phyloP scores from a whole-genome alignment of 192 early-diverging fungal genomes.

The Phycomyces nitens region DNA sequence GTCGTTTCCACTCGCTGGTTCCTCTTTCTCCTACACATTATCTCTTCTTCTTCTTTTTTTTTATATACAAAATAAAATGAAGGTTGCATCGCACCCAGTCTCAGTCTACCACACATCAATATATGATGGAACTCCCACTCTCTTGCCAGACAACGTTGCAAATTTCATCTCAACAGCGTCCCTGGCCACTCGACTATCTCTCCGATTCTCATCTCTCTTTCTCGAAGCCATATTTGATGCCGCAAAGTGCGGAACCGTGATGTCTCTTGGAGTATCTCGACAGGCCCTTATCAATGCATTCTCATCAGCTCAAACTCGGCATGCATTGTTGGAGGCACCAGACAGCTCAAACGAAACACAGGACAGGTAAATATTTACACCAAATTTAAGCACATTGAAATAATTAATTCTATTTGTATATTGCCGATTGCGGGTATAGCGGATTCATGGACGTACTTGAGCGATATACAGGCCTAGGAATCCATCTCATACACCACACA shows the following conservation, averaged over 20 bases:
- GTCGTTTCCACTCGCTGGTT: too few relatives aligned
- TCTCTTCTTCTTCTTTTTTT: neutral
- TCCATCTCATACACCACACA: slow-evolving; percentile 61
- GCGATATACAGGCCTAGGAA: slow-evolving; percentile 58
- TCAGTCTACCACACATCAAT: neutral
- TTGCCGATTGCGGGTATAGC: too few relatives aligned
- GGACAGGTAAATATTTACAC: neutral
- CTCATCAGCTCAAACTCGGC: slow-evolving; percentile 53
- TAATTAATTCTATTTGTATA: too few relatives aligned
- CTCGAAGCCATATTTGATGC: slow-evolving; percentile 57
- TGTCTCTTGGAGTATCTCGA: slow-evolving; percentile 49
- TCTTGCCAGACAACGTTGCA: slow-evolving; percentile 53
- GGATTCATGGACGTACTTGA: slow-evolving; percentile 57
- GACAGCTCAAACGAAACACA: neutral
- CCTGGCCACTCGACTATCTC: slow-evolving; percentile 52
- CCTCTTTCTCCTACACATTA: too few relatives aligned
- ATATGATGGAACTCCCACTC: slow-evolving; percentile 13
- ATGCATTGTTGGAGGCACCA: slow-evolving; percentile 9
- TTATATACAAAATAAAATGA: neutral
- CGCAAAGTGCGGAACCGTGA: slow-evolving; percentile 52
- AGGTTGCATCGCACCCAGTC: neutral
- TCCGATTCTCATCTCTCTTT: slow-evolving; percentile 52
- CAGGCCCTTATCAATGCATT: slow-evolving; percentile 52
- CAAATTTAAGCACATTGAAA: neutral
- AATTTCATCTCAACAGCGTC: slow-evolving; percentile 54